Percentiles rank a stretch among this genome's conserved stretches.
These are phyloP conservation scores for Calendula officinalis DNA, from an alignment of 129 eudicot genomes.

Conservation along the genomic window DNA sequence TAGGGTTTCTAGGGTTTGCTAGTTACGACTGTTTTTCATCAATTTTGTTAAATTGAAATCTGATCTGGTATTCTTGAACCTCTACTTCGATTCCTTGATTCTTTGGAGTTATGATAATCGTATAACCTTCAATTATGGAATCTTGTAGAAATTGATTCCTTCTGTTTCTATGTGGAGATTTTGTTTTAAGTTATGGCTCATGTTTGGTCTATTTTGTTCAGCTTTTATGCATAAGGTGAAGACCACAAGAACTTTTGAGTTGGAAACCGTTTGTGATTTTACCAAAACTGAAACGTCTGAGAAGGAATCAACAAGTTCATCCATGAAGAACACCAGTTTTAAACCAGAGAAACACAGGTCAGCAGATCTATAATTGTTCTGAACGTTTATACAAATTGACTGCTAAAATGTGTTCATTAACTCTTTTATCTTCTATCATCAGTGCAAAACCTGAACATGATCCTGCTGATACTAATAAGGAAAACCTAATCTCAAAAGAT, in stretches of 20 bases:
- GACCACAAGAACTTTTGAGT: slow-evolving; percentile 57
- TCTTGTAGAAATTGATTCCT: not conserved
- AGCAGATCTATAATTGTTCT: slow-evolving; percentile 9
- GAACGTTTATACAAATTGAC: not conserved
- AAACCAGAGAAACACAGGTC: slow-evolving; percentile 44
- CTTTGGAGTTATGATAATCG: not conserved
- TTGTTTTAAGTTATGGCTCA: not conserved
- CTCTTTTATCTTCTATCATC: not conserved
- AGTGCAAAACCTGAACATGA: slow-evolving; percentile 27
- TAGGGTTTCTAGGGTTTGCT: slow-evolving; percentile 7
- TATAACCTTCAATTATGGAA: not conserved
- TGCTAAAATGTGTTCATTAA: not conserved
- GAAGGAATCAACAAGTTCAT: slow-evolving; percentile 40
- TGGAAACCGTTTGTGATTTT: slow-evolving; percentile 70
- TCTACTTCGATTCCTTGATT: not conserved
- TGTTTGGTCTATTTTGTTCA: slow-evolving; percentile 29
- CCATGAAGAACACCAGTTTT: slow-evolving; percentile 23
- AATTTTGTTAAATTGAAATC: not conserved
- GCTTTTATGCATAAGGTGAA: slow-evolving; percentile 85
- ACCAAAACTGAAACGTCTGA: slow-evolving; percentile 39
- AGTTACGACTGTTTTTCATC: not conserved
- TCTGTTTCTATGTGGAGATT: not conserved
- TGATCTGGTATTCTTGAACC: slow-evolving; percentile 1
- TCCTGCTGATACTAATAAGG: slow-evolving; percentile 24
- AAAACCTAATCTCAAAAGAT: slow-evolving; percentile 31